A percentile compares a stretch with the other conserved stretches of the same genome.
Conservation (phyloP, 192 early-diverging fungal species). For the Spinellus fusiger region DNA sequence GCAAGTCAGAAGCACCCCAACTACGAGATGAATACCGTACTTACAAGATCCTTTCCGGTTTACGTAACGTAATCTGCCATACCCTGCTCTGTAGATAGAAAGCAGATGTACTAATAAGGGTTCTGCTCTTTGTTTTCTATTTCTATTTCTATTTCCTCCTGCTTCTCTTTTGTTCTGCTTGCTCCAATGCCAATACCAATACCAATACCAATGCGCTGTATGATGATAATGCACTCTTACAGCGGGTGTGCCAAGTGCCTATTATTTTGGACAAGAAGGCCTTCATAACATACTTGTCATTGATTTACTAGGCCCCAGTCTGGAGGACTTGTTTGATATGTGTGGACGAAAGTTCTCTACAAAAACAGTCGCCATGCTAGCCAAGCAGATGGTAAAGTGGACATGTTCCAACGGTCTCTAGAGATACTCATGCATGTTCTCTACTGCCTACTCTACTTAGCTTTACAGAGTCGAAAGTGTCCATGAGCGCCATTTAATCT, state of each 20-base stretch:
- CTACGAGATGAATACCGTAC: slow-evolving; percentile 93
- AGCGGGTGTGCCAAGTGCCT: slow-evolving; percentile 88
- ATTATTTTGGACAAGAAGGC: slow-evolving; percentile 97
- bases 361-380: slow-evolving; percentile 95
- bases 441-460: slow-evolving; percentile 19
- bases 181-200: not conserved
- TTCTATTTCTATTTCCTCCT: no score
- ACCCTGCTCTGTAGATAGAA: no score
- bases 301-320: slow-evolving; percentile 86
- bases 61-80: slow-evolving; percentile 33
- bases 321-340: slow-evolving; percentile 97
- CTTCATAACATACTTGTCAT: slow-evolving; percentile 93
- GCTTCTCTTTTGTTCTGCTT: not conserved
- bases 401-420: not conserved
- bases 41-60: slow-evolving; percentile 85
- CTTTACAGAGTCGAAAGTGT: slow-evolving; percentile 81
- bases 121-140: no score
- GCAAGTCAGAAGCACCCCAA: slow-evolving; percentile 96
- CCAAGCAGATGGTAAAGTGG: slow-evolving; percentile 85
- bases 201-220: not conserved
- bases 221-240: slow-evolving; percentile 1
- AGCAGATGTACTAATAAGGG: no score
- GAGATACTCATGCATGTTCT: not conserved
- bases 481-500: slow-evolving; percentile 92
- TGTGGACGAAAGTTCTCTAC: slow-evolving; percentile 84